Evolutionary conservation across 768 basidiomycete genomes (phyloP), one percentile per base, ranked within the genome.

Genomic region (Lactifluus volemus): DNA sequence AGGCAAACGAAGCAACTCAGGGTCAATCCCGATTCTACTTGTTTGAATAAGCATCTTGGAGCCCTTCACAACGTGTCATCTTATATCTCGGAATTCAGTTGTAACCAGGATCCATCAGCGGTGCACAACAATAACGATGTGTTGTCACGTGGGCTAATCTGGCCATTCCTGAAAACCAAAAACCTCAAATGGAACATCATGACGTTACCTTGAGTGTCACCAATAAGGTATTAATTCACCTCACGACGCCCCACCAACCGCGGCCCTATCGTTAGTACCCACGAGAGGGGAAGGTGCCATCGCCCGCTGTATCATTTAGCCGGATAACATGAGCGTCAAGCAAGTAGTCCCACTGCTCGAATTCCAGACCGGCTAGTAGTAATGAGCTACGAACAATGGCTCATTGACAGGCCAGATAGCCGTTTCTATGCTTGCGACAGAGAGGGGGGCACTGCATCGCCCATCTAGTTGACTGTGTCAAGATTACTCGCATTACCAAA

Each of bases 391-490:
- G n/a, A 19, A 44, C 15, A 19, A 19, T 8, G 8, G 6, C n/a
- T 42, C 42, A 42, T n/a, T n/a, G 42, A n/a, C 42, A n/a, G 3
- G 42, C 42, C 42, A 42, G 42, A 42, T 17, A 44, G 44, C 9
- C 10, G 44, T 9, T 44, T 44, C n/a, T 44, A 19, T 6, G 8
- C 41, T 42, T n/a, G 41, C 10, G 41, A 42, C 41, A 17, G 5
- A n/a, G 41, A 42, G 17, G 41, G 15, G 14, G 41, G 17, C 79
- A 8, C 80, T 79, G 62, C 81, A 77, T 19, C 80, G 73, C 79
- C 79, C 81, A 67, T 83, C 80, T 81, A 12, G 38, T 25, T 12
- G 38, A 12, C 12, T 38, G 38, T 38, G 8, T 38, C 38, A 38
- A 38, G 10, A 15, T 55, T 14, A 5, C 36, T 42, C 11, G n/a